Conservation (phyloP, 345 rosid species). For the Eucalyptus erythrocorys region DNA sequence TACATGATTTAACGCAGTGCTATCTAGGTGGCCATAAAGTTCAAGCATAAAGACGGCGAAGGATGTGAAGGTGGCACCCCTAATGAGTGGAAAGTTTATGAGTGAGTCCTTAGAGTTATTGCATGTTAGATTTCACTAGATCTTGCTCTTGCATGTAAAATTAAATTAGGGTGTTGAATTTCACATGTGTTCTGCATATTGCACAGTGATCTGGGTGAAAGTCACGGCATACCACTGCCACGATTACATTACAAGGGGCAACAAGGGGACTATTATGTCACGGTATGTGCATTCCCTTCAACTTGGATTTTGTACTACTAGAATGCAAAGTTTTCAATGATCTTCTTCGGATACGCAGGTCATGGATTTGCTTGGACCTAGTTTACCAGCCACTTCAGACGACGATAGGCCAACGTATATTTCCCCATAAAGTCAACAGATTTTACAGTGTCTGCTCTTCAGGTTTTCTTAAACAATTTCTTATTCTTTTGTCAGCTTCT, state of each 20-base stretch:
- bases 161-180: not conserved
- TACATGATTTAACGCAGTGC: not conserved
- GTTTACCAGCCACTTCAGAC: constrained; percentile 64
- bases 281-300: constrained; percentile 21
- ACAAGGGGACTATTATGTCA: constrained; percentile 64
- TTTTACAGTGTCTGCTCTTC: not conserved
- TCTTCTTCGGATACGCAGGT: constrained; percentile 19
- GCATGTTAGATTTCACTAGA: not conserved
- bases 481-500: not conserved
- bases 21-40: constrained; percentile 77
- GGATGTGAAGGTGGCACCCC: constrained; percentile 89
- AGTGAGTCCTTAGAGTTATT: constrained; percentile 11
- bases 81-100: constrained; percentile 96
- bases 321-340: not conserved
- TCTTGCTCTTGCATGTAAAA: not conserved
- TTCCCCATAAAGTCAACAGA: not conserved
- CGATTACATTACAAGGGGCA: constrained; percentile 60
- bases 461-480: not conserved
- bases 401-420: constrained; percentile 20
- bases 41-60: constrained; percentile 83
- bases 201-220: constrained; percentile 55
- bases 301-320: not conserved
- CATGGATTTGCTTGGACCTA: constrained; percentile 72
- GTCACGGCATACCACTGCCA: constrained; percentile 45
- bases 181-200: not conserved